Evolutionary conservation across 176 grass and related monocot genomes (phyloP), one percentile per base, ranked within the genome.

Genomic region (Cenchrus purpureus): DNA sequence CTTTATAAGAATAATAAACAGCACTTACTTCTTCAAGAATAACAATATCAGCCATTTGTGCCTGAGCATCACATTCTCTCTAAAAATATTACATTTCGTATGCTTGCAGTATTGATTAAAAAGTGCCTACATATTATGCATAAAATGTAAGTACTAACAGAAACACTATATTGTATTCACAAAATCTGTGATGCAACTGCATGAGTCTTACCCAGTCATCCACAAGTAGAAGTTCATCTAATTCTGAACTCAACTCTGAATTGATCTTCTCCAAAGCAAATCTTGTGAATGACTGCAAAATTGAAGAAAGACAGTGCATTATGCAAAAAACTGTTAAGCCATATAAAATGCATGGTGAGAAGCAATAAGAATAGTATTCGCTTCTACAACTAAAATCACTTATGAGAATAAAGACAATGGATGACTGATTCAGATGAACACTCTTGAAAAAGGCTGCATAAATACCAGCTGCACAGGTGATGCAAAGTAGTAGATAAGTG

Each of bases 231-330:
- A 48, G 68, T 71, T 71, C 43, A 48, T 71, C 68, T n/a, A 71
- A 48, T 71, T 71, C 43, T 22, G 68, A 71, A 46, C 68, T 48
- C 68, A 71, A 43, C 43, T 71, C 68, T 48, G 68, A 71, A 71
- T 71, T 71, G 68, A 71, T 71, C 68, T 48, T 71, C 17, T 71
- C 68, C 68, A 71, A 48, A 71, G 68, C 68, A 48, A 48, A 45
- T 11, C 49, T 71, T 46, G 48, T 48, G 43, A 71, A 71, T 2
- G 68, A 45, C 68, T 71, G 43, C 19, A n/a, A 48, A 46, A 46
- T 48, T n/a, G 17, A 71, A 46, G 7, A n/a, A 48, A 46, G 48
- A 71, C 2, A 42, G 28, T 20, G 66, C 7, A 15, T 44, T 10
- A 45, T 7, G 12, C n/a, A 31, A 69, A 45, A 69, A 43, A 69